These are phyloP conservation scores for Rhizopogon vesiculosus DNA, from an alignment of 768 basidiomycete species.

Conservation along the genomic window DNA sequence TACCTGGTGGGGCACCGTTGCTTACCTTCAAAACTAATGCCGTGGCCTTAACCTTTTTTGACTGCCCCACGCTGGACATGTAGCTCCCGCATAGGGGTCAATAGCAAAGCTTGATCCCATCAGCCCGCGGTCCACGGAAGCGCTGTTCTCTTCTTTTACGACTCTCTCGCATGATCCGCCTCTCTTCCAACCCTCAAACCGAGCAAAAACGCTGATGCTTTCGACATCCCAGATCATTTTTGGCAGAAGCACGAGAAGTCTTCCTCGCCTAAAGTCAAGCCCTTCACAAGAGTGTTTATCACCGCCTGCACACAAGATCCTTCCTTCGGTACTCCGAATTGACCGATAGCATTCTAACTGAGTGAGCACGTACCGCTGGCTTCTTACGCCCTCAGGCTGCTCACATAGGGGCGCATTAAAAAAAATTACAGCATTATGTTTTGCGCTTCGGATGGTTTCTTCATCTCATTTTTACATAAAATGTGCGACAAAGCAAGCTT, in stretches of 20 bases:
- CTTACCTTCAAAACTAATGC: not conserved
- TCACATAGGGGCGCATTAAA: not conserved
- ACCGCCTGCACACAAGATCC: slow-evolving; percentile 12
- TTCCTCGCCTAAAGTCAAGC: slow-evolving; percentile 4
- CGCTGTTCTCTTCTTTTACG: not conserved
- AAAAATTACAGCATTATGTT: slow-evolving; percentile 13
- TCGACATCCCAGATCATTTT: slow-evolving; percentile 14
- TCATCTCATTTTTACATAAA: not conserved
- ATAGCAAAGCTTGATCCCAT: not conserved
- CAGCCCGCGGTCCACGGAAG: not conserved
- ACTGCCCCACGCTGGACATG: not conserved
- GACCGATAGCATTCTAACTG: slow-evolving; percentile 7
- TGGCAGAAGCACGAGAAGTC: not conserved
- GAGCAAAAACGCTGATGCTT: slow-evolving; percentile 8
- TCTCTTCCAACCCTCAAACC: slow-evolving; percentile 5
- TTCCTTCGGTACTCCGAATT: slow-evolving; percentile 4
- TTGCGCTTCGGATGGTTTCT: too few relatives aligned
- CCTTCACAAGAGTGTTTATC: slow-evolving; percentile 8
- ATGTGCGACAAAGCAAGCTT: slow-evolving; percentile 6
- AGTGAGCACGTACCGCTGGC: slow-evolving; percentile 12
- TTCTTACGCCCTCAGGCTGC: slow-evolving; percentile 1
- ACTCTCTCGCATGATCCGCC: slow-evolving; percentile 7
- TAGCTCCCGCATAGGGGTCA: not conserved
- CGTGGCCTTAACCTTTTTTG: not conserved
- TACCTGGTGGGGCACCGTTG: not conserved